Evolutionary conservation across 192 early-diverging fungal genomes (phyloP), one percentile per base, ranked within the genome.

Genomic region (Thoreauomyces humboldtii): DNA sequence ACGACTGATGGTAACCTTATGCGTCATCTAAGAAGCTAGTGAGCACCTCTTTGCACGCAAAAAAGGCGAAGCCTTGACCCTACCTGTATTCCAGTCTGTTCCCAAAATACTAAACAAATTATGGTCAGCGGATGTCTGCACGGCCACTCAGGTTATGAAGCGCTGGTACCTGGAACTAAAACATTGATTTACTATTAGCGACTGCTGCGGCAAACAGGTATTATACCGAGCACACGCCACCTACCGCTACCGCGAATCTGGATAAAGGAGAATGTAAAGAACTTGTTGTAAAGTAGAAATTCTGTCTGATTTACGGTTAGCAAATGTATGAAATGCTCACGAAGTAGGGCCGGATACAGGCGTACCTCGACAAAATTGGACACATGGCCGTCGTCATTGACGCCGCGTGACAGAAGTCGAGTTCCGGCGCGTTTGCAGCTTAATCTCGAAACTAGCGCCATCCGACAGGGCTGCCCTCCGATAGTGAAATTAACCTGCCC

Each of bases 281-380:
- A 68, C 0, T 69, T 60, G 5, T 82, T 81, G 50, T 82, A 77
- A 27, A 94, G 69, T 9, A 95, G 79, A 21, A 92, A 82, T 75
- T 98, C 96, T 0, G 93, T 92, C n/a, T n/a, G n/a, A n/a, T n/a
- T n/a, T n/a, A n/a, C n/a, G n/a, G n/a, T n/a, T n/a, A n/a, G n/a
- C 85, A 6, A 55, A 63, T 17, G 55, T 32, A 21, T 21, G 17
- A 67, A 4, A 17, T 41, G 34, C 36, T n/a, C 61, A 63, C 35
- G 0, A n/a, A n/a, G 41, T 12, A 21, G 42, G 0, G 21, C 17
- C 21, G 17, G n/a, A n/a, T n/a, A n/a, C n/a, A n/a, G n/a, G n/a
- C n/a, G n/a, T n/a, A n/a, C n/a, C 63, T 99, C 95, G 2, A 98
- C 97, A 76, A 95, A 98, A 70, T 99, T 99, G n/a, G 95, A 92